Percentiles rank a stretch among this genome's conserved stretches.
These are phyloP conservation scores for Ophiostoma sp. DNA, from an alignment of 2,329 filamentous ascomycete genomes.

Conservation along the genomic window DNA sequence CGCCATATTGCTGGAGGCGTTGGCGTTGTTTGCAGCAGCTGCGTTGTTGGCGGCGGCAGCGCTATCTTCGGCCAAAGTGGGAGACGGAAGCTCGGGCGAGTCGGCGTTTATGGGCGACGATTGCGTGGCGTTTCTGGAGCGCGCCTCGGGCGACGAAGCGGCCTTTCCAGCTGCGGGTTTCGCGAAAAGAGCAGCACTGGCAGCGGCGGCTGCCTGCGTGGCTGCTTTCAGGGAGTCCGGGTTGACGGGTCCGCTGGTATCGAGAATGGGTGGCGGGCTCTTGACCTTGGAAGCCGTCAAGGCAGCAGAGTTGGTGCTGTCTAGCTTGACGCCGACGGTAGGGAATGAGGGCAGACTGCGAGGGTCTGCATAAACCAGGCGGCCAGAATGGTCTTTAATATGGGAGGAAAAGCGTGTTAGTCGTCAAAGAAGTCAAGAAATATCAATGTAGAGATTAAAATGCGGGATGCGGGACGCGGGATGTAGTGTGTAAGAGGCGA, in stretches of 20 bases:
- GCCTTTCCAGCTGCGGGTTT: neutral
- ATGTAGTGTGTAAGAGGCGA: neutral
- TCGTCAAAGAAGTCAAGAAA: neutral
- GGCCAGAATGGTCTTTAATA: conserved; percentile 35
- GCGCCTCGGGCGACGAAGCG: neutral
- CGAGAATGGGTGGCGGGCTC: conserved; percentile 22
- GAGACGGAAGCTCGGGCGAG: neutral
- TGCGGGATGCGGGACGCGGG: neutral
- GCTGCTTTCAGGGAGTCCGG: conserved; percentile 28
- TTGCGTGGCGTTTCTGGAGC: conserved; percentile 24
- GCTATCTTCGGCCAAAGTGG: conserved; percentile 59
- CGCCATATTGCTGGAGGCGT: conserved; percentile 54
- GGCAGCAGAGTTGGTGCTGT: conserved; percentile 32
- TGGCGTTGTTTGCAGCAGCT: conserved; percentile 41
- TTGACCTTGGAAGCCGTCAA: conserved; percentile 15
- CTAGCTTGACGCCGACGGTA: conserved; percentile 59
- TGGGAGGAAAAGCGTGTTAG: conserved; percentile 4
- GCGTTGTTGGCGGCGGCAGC: conserved; percentile 26
- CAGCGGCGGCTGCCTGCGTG: conserved; percentile 24
- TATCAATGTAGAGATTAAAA: neutral
- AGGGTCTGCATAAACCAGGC: conserved; percentile 69
- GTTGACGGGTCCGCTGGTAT: conserved; percentile 18
- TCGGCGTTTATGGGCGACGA: neutral
- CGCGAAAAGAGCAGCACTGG: conserved; percentile 23
- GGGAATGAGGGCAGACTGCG: conserved; percentile 75